These are phyloP conservation scores for Coprinopsis strossmayeri DNA, from an alignment of 768 basidiomycete species.

Conservation along the genomic window DNA sequence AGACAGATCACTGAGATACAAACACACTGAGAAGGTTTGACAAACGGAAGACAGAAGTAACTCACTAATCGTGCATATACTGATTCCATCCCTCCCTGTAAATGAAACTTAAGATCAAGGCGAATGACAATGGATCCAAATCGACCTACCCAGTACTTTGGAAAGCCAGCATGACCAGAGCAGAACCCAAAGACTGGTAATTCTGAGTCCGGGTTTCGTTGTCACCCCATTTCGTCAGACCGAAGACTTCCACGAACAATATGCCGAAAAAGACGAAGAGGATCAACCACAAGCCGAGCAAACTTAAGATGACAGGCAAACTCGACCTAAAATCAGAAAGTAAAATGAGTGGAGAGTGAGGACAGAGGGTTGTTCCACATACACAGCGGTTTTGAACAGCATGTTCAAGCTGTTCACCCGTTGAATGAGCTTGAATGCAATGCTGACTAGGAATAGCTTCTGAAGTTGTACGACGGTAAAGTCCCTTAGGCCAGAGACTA, in stretches of 20 bases:
- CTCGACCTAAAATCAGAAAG: conserved; percentile 52
- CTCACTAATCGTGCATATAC: conserved; percentile 96
- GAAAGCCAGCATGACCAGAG: conserved; percentile 86
- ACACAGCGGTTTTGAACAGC: conserved; percentile 95
- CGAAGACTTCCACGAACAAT: conserved; percentile 85
- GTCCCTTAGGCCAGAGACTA: conserved; percentile 46
- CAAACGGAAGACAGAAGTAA: conserved; percentile 7
- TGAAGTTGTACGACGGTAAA: conserved; percentile 63
- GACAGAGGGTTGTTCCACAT: conserved; percentile 32
- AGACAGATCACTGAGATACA: conserved; percentile 48
- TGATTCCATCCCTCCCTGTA: conserved; percentile 91
- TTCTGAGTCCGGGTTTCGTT: conserved; percentile 67
- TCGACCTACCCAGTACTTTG: conserved; percentile 82
- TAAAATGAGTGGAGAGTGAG: not conserved
- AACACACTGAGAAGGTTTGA: not conserved
- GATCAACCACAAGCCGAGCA: conserved; percentile 84
- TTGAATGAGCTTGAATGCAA: conserved; percentile 92
- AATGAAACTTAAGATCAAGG: conserved; percentile 5
- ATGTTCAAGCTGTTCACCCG: conserved; percentile 84
- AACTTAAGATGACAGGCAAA: conserved; percentile 76
- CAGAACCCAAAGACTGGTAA: conserved; percentile 70
- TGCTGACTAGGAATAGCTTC: conserved; percentile 88
- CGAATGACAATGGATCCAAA: conserved; percentile 1
- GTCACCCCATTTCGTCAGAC: conserved; percentile 78
- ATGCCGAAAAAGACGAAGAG: conserved; percentile 91